Percentiles rank a stretch among this genome's conserved stretches.
Conservation (phyloP, 257 asterid species). For the Misopates orontium region DNA sequence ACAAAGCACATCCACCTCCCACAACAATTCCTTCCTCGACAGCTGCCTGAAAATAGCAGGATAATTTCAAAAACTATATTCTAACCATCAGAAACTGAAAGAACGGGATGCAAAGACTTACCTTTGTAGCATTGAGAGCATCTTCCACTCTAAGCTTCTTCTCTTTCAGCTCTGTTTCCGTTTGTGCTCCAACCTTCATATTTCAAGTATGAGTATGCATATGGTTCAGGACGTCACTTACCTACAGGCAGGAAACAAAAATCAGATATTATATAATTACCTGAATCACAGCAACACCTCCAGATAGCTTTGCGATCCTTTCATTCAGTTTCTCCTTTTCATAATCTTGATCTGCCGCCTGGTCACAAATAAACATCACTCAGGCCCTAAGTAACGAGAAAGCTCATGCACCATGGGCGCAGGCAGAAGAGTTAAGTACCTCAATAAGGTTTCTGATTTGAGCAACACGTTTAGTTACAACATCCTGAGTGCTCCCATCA, state of each 20-base stretch:
- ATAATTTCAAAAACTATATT: neutral
- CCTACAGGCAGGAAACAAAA: too few species aligned
- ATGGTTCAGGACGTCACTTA: too few species aligned
- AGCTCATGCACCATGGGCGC: neutral
- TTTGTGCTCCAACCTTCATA: constrained; percentile 95
- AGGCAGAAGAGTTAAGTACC: constrained; percentile 43
- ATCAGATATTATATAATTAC: constrained; percentile 32
- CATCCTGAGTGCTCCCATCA: constrained; percentile 95
- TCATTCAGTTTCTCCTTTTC: constrained; percentile 87
- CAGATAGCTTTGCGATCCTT: constrained; percentile 93
- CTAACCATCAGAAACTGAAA: too few species aligned
- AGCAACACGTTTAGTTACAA: constrained; percentile 73
- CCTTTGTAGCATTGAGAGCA: constrained; percentile 99
- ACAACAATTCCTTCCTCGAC: constrained; percentile 78
- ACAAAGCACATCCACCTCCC: constrained; percentile 70
- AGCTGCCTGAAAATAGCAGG: constrained; percentile 44
- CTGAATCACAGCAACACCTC: constrained; percentile 99
- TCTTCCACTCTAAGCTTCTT: constrained; percentile 98
- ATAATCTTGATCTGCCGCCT: constrained; percentile 92
- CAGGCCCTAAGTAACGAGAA: neutral
- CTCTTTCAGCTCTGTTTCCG: constrained; percentile 94
- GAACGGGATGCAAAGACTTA: neutral
- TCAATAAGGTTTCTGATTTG: constrained; percentile 87
- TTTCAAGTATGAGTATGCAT: constrained; percentile 3
- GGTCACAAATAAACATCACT: constrained; percentile 23